phyloP scores from a whole-genome alignment of 1,139 yeast species.

The Debaryomyces coudertii region DNA sequence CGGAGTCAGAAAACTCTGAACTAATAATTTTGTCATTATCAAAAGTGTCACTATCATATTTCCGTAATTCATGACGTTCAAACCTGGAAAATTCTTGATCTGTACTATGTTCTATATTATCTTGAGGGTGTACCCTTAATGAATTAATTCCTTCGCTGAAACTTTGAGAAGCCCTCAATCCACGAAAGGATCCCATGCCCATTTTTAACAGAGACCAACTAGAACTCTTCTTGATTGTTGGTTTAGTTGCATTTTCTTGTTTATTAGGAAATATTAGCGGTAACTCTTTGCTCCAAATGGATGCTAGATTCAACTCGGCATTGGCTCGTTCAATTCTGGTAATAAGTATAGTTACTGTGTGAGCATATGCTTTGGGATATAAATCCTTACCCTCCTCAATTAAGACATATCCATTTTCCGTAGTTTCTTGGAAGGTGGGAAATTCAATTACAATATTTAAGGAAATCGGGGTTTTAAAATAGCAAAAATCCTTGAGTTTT shows the following conservation, averaged over 20 bases:
- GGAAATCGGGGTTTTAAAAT: constrained; percentile 17
- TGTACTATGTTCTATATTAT: neutral
- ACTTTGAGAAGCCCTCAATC: constrained; percentile 13
- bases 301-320: constrained; percentile 21
- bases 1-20: neutral
- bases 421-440: constrained; percentile 3
- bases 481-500: constrained; percentile 17
- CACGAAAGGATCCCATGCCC: constrained; percentile 16
- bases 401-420: constrained; percentile 3
- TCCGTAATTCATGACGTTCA: neutral
- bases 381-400: constrained; percentile 1
- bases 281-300: constrained; percentile 25
- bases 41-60: neutral
- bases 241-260: constrained; percentile 1
- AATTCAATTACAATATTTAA: constrained; percentile 16
- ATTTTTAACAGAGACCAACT: constrained; percentile 18
- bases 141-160: constrained; percentile 11
- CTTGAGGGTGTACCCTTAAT: neutral
- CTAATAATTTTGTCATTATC: neutral
- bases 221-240: constrained; percentile 13
- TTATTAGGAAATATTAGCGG: constrained; percentile 17
- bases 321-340: constrained; percentile 18
- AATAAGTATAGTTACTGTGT: constrained; percentile 7
- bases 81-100: neutral
- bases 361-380: constrained; percentile 2